Evolutionary conservation across 805 yeast species (phyloP), one percentile per base, ranked within the genome.

Genomic region (Spathaspora gorwiae): DNA sequence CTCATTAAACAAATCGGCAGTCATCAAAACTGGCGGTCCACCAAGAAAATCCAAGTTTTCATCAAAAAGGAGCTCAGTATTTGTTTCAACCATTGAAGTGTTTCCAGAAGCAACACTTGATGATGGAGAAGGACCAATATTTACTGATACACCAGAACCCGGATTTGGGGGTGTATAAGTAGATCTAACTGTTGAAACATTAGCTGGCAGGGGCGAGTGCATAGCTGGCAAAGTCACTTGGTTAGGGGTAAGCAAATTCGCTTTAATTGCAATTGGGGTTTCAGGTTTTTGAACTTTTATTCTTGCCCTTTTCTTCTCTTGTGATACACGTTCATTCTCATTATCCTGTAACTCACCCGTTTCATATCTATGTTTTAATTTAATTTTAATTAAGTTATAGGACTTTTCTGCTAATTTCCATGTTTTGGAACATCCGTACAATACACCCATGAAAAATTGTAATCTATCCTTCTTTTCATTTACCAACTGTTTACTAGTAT

Each of bases 1-100:
- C 49, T 71, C 74, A 44, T 68, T 64, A 47, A 70, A 66, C 54
- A 72, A 62, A 45, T 72, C 78, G 2, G 78, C 70, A 1, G 77
- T 73, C 79, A 75, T 73, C 44, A 75, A 67, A 13, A 75, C 70
- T 6, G 79, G 79, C 0, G 79, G 80, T 2, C 80, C 79, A 3
- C 80, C 79, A 49, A 75, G 69, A 50, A 70, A 71, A 40, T 65
- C 76, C 27, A 65, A 54, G 47, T 50, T 46, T 11, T 50, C 50
- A 32, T 48, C 50, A 35, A 53, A 53, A 19, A 61, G 43, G 9
- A 57, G 35, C 14, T 58, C 59, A 12, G 59, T 47, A 42, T 52
- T 55, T 12, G 56, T 39, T 27, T 55, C 50, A 26, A 32, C 36
- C 12, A 27, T 33, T 11, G 35, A 37, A n/a, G 27, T 34, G 24